These are phyloP conservation scores for Talaromyces sp. DNA, from an alignment of 2,329 filamentous ascomycete species.

Conservation along the genomic window DNA sequence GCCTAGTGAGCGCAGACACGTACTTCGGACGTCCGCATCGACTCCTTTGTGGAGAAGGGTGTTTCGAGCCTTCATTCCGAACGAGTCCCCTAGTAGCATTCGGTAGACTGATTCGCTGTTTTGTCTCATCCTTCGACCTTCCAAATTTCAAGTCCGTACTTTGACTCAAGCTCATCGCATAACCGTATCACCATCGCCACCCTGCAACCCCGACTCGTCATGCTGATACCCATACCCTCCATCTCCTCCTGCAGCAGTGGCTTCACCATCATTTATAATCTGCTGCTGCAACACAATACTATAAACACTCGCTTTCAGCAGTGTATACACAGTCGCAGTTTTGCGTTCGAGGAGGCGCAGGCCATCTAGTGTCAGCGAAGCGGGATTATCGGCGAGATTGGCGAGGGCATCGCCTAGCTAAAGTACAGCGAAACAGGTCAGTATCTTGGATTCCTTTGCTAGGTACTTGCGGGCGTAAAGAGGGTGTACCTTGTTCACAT, in stretches of 20 bases:
- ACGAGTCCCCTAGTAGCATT: no score
- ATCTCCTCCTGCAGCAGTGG: constrained; percentile 18
- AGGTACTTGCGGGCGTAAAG: no score
- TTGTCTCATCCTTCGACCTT: background rate
- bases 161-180: background rate
- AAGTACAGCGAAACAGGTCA: background rate
- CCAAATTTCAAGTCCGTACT: no score
- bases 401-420: constrained; percentile 47
- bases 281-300: constrained; percentile 98
- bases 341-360: constrained; percentile 87
- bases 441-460: background rate
- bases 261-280: constrained; percentile 63
- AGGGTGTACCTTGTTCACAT: constrained; percentile 74
- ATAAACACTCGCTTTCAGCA: constrained; percentile 97
- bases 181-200: constrained; percentile 7
- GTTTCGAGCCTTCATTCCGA: no score
- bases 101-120: no score
- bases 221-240: constrained; percentile 23
- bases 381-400: constrained; percentile 59
- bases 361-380: constrained; percentile 73
- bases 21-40: background rate
- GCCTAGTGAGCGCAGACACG: background rate
- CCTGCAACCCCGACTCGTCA: constrained; percentile 18
- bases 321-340: constrained; percentile 88
- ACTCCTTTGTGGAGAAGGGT: background rate